Evolutionary conservation across 1,284 basidiomycete genomes (phyloP).

Genomic region (Ustilago tritici): DNA sequence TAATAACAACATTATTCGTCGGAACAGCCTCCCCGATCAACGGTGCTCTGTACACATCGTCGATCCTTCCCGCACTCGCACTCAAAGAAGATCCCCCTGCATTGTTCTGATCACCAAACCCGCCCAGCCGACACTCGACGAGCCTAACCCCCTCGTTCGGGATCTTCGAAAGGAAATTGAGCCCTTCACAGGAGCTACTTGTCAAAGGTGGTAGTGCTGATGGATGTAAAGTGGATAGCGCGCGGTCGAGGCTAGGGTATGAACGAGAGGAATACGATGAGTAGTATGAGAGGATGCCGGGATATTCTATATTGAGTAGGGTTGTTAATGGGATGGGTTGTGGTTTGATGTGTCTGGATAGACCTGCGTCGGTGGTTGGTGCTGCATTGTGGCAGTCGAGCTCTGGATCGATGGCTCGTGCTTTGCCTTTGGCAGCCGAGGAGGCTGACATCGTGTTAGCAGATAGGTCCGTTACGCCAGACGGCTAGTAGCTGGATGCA

Average conservation of each 20-base stretch:
- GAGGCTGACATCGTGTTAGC: slow-evolving; percentile 8
- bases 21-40: slow-evolving; percentile 46
- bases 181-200: slow-evolving; percentile 44
- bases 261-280: neutral
- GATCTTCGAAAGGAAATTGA: slow-evolving; percentile 51
- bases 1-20: slow-evolving; percentile 51
- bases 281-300: slow-evolving; percentile 42
- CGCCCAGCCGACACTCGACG: slow-evolving; percentile 59
- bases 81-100: neutral
- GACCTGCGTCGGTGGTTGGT: neutral
- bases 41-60: slow-evolving; percentile 39
- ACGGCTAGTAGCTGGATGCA: neutral
- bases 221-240: slow-evolving; percentile 54
- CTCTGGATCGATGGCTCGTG: slow-evolving; percentile 15
- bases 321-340: slow-evolving; percentile 44
- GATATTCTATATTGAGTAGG: slow-evolving; percentile 62
- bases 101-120: neutral
- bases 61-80: neutral
- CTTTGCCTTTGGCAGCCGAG: slow-evolving; percentile 26
- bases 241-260: slow-evolving; percentile 43
- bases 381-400: neutral
- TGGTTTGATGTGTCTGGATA: slow-evolving; percentile 17
- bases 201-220: slow-evolving; percentile 39
- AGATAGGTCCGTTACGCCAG: neutral
- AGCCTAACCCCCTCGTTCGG: slow-evolving; percentile 33